A percentile compares a stretch with the other conserved stretches of the same genome.
Evolutionary conservation across 1,139 yeast species (phyloP).

Genomic region (Kodamaea ohmeri): DNA sequence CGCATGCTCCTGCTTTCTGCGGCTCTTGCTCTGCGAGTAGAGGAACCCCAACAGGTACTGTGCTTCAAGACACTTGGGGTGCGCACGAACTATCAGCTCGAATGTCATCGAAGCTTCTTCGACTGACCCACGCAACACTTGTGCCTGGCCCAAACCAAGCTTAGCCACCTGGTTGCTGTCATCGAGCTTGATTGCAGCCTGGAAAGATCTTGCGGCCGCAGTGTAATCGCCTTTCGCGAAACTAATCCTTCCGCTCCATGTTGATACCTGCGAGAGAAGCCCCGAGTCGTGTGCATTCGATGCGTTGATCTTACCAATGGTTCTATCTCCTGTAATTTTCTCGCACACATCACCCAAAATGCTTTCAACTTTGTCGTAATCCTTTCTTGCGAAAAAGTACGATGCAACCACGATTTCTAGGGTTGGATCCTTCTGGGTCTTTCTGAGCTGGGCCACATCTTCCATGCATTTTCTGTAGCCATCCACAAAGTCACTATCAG

Average conservation of each 20-base stretch:
- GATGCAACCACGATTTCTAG: slow-evolving; percentile 21
- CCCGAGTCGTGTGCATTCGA: slow-evolving; percentile 30
- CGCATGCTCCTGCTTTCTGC: slow-evolving; percentile 46
- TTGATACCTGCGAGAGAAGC: slow-evolving; percentile 71
- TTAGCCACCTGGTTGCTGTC: slow-evolving; percentile 66
- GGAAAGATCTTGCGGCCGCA: slow-evolving; percentile 69
- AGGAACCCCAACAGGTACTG: slow-evolving; percentile 73
- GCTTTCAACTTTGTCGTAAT: slow-evolving; percentile 55
- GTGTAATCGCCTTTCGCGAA: slow-evolving; percentile 59
- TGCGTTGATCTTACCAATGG: slow-evolving; percentile 21
- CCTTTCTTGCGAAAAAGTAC: slow-evolving; percentile 61
- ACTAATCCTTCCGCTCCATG: slow-evolving; percentile 82
- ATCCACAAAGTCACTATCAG: slow-evolving; percentile 57
- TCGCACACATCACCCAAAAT: slow-evolving; percentile 51
- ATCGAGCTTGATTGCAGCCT: slow-evolving; percentile 64
- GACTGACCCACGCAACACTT: slow-evolving; percentile 65
- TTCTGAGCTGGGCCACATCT: slow-evolving; percentile 29
- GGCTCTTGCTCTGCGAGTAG: slow-evolving; percentile 48
- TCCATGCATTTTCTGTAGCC: slow-evolving; percentile 49
- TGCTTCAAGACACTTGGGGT: slow-evolving; percentile 73
- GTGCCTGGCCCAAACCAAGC: slow-evolving; percentile 85
- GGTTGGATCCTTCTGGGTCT: slow-evolving; percentile 14
- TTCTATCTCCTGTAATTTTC: slow-evolving; percentile 32
- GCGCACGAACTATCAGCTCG: slow-evolving; percentile 66
- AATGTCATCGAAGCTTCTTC: slow-evolving; percentile 87